These are phyloP conservation scores for Clarireedia homoeocarpa DNA, from an alignment of 2,329 filamentous ascomycete species.

Conservation along the genomic window DNA sequence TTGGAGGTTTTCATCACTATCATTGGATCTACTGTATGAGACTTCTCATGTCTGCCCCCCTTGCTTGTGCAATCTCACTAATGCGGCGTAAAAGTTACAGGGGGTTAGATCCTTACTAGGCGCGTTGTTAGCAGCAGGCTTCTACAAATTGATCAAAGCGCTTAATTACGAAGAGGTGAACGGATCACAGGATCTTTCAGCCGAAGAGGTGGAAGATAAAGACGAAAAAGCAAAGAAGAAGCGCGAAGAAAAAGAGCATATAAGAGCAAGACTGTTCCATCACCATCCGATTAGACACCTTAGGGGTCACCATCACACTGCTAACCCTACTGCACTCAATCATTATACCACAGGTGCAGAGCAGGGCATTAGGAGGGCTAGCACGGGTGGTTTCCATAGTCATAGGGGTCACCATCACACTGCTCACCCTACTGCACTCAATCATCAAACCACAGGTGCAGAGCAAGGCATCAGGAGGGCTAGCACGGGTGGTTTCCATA, in stretches of 20 bases:
- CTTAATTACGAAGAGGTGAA: constrained; percentile 42
- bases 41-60: not conserved
- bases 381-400: no score
- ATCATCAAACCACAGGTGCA: no score
- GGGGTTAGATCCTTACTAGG: constrained; percentile 44
- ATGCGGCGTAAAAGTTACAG: constrained; percentile 6
- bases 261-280: not conserved
- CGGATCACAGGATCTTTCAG: constrained; percentile 22
- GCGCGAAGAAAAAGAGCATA: not conserved
- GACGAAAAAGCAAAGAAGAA: not conserved
- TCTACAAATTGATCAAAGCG: constrained; percentile 42
- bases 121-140: constrained; percentile 36
- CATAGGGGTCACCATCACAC: no score
- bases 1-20: constrained; percentile 35
- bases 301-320: no score
- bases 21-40: constrained; percentile 38
- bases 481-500: no score
- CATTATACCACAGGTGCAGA: not conserved
- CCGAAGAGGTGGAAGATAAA: not conserved
- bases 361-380: no score
- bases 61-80: not conserved
- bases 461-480: no score
- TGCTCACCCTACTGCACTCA: no score
- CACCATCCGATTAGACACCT: not conserved
- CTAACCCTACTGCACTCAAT: no score